These are phyloP conservation scores for Telopea speciosissima DNA, from an alignment of 177 flowering plant species.

Conservation along the genomic window DNA sequence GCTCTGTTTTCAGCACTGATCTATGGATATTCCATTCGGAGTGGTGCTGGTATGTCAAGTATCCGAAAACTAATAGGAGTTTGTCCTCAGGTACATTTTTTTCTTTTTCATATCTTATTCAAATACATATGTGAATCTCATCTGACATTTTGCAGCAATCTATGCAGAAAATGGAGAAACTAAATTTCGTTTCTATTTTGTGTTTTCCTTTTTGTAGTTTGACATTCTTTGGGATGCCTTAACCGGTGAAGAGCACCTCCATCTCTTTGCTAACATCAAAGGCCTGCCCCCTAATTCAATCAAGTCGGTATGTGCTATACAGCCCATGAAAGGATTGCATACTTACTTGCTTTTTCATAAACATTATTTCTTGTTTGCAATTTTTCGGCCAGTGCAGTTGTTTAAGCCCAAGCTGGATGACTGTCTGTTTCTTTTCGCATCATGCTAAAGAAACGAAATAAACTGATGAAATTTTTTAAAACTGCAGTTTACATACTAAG, in stretches of 20 bases:
- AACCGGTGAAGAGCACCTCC: slow-evolving; percentile 84
- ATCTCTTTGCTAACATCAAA: slow-evolving; percentile 85
- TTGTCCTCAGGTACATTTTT: slow-evolving; percentile 82
- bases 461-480: too few relatives aligned
- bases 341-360: neutral
- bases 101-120: neutral
- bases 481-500: too few relatives aligned
- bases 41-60: slow-evolving; percentile 77
- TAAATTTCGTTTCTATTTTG: neutral
- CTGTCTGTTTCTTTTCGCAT: too few relatives aligned
- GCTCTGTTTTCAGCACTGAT: slow-evolving; percentile 58
- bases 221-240: slow-evolving; percentile 91
- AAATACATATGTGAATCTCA: neutral
- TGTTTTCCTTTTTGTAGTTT: slow-evolving; percentile 40
- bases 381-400: neutral
- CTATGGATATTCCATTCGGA: slow-evolving; percentile 79
- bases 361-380: neutral
- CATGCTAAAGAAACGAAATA: too few relatives aligned
- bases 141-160: neutral
- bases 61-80: slow-evolving; percentile 82
- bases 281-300: slow-evolving; percentile 69
- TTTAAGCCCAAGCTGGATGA: neutral
- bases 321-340: neutral
- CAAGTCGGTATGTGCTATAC: slow-evolving; percentile 39
- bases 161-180: neutral